Evolutionary conservation across 441 rosid species (phyloP).

Genomic region (Raphanus hybrid): DNA sequence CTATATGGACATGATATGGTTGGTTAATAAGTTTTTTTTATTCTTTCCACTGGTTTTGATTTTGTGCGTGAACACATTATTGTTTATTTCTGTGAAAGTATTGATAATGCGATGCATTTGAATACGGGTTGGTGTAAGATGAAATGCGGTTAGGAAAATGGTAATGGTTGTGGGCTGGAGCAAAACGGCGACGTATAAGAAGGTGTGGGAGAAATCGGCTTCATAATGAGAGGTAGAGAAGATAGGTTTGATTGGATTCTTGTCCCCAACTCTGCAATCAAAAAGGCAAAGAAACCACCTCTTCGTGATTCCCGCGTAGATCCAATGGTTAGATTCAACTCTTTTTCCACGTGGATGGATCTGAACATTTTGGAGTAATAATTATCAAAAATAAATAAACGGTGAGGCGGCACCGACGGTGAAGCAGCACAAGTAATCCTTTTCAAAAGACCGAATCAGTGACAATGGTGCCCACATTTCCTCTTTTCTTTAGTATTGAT

Average conservation of each 20-base stretch:
- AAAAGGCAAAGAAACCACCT: slow-evolving; percentile 16
- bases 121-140: no score
- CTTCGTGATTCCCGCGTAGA: slow-evolving; percentile 48
- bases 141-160: no score
- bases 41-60: no score
- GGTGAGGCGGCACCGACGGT: slow-evolving; percentile 74
- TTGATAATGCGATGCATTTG: no score
- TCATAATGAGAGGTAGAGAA: slow-evolving; percentile 45
- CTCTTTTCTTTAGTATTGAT: neutral
- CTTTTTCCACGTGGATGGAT: slow-evolving; percentile 22
- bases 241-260: slow-evolving; percentile 32
- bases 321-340: slow-evolving; percentile 40
- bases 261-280: slow-evolving; percentile 30
- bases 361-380: neutral
- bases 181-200: slow-evolving; percentile 2
- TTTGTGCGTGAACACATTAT: no score
- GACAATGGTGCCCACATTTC: slow-evolving; percentile 35
- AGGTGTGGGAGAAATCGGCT: slow-evolving; percentile 39
- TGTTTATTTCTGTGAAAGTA: no score
- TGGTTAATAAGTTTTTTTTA: no score
- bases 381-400: neutral
- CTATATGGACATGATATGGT: no score
- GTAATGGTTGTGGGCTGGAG: no score
- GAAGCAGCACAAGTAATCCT: slow-evolving; percentile 19
- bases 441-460: slow-evolving; percentile 45